Evolutionary conservation across 1,284 basidiomycete genomes (phyloP).

Genomic region (Flammula alnicola): DNA sequence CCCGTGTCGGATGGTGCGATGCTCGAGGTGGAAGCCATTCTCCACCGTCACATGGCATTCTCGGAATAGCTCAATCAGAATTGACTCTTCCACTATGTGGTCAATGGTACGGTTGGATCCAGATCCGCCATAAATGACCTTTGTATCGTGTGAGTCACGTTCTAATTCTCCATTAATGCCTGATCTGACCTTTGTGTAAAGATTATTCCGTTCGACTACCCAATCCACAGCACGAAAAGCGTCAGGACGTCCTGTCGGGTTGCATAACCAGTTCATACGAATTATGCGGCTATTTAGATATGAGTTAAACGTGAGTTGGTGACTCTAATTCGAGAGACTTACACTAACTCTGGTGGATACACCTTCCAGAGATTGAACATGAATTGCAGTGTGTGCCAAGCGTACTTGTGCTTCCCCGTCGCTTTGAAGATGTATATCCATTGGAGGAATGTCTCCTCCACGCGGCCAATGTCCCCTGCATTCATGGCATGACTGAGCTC

Average conservation of each 20-base stretch:
- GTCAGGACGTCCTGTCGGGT: conserved; percentile 30
- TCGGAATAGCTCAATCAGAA: conserved; percentile 1
- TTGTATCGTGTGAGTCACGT: too few relatives aligned
- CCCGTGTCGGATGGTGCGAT: background rate
- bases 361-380: conserved; percentile 32
- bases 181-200: too few relatives aligned
- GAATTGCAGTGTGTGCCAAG: conserved; percentile 27
- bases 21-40: conserved; percentile 1
- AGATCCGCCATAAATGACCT: conserved; percentile 5
- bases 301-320: background rate
- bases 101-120: background rate
- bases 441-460: conserved; percentile 31
- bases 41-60: conserved; percentile 3
- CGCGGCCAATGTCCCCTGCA: conserved; percentile 38
- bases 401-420: conserved; percentile 42
- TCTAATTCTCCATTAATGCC: too few relatives aligned
- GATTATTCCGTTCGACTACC: conserved; percentile 34
- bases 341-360: conserved; percentile 31
- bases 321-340: background rate
- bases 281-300: conserved; percentile 25
- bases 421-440: conserved; percentile 38
- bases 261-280: conserved; percentile 31
- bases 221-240: conserved; percentile 30
- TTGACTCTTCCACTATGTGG: background rate
- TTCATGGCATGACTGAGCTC: conserved; percentile 38